Evolutionary conservation across 2,329 filamentous ascomycete genomes (phyloP), one percentile per base, ranked within the genome.

Genomic region (Teratosphaeria pseudoeucalypti): DNA sequence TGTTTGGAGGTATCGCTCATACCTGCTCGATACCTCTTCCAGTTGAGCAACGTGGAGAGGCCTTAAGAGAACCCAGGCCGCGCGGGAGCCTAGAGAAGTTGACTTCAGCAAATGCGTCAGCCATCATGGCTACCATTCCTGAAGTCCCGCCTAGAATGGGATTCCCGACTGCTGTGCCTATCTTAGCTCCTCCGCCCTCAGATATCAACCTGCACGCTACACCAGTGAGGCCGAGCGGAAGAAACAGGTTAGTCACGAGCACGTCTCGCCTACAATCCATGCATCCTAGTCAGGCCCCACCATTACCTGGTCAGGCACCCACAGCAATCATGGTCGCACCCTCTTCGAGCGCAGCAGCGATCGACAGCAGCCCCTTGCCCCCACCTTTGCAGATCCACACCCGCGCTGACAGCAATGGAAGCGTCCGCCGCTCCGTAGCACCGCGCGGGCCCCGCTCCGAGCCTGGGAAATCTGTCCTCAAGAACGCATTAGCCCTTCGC

Each of bases 401-500:
- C 16, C 43, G 43, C 16, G 43, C 16, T 19, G 16, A 49, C 4
- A 49, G 43, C 43, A 49, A 49, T n/a, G 43, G 43, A 10, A 49
- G 43, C 43, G 16, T 49, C 43, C 43, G 43, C 16, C 26, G 43
- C 43, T 23, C 43, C 43, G 23, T 49, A n/a, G 11, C 53, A 32
- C 53, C 14, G 5, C 53, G 23, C 27, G 27, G 27, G 2, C 75
- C 75, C 0, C 72, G 75, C 54, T 59, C 62, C 1, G 68, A 67
- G 9, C 73, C 75, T 2, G 69, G 72, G 1, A 71, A 71, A 57
- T 70, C 71, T 12, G 64, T 78, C 4, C 71, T 74, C 14, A 69
- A 71, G 34, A 74, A 73, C 7, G 74, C 76, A 52, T 69, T 69
- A 60, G 72, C 71, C 19, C 67, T 78, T 3, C 67, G 76, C 6